phyloP scores from a whole-genome alignment of 2,329 filamentous ascomycete species.

The Neofusicoccum sp. region DNA sequence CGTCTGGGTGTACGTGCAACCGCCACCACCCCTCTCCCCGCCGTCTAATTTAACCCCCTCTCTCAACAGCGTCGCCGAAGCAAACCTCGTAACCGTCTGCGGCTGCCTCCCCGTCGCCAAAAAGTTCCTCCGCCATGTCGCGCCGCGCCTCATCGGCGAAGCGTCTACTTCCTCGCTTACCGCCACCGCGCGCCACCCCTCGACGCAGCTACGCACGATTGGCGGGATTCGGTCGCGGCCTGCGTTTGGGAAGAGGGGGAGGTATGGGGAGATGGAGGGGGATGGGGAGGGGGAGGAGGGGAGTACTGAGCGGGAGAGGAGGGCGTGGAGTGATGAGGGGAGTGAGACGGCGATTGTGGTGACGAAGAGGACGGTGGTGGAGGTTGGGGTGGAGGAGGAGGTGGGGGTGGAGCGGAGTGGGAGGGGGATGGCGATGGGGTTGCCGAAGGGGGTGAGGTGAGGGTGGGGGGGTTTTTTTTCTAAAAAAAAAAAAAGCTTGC shows the following conservation, averaged over 20 bases:
- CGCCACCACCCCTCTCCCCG: too few relatives aligned
- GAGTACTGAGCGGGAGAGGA: not conserved
- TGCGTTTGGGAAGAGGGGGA: not conserved
- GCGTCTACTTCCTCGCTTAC: not conserved
- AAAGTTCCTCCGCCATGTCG: slow-evolving; percentile 44
- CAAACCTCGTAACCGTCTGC: slow-evolving; percentile 47
- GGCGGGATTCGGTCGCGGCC: not conserved
- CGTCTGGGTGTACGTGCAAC: not conserved
- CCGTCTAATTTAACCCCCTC: too few relatives aligned
- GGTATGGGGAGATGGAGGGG: not conserved
- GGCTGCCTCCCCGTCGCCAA: slow-evolving; percentile 46
- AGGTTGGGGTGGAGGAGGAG: not conserved
- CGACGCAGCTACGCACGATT: not conserved
- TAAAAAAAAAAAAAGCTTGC: too few relatives aligned
- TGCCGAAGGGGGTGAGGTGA: not conserved
- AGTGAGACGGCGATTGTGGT: slow-evolving; percentile 1
- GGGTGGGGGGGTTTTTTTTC: not conserved
- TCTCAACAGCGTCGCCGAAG: slow-evolving; percentile 37
- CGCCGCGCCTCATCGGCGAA: slow-evolving; percentile 20
- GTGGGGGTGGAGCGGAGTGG: not conserved
- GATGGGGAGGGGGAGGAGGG: not conserved
- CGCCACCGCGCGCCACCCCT: not conserved
- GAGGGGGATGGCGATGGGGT: not conserved
- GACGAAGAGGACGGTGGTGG: not conserved
- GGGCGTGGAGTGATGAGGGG: not conserved